These are phyloP conservation scores for Dryadomyces quercivorus DNA, from an alignment of 2,329 filamentous ascomycete genomes.

Conservation along the genomic window DNA sequence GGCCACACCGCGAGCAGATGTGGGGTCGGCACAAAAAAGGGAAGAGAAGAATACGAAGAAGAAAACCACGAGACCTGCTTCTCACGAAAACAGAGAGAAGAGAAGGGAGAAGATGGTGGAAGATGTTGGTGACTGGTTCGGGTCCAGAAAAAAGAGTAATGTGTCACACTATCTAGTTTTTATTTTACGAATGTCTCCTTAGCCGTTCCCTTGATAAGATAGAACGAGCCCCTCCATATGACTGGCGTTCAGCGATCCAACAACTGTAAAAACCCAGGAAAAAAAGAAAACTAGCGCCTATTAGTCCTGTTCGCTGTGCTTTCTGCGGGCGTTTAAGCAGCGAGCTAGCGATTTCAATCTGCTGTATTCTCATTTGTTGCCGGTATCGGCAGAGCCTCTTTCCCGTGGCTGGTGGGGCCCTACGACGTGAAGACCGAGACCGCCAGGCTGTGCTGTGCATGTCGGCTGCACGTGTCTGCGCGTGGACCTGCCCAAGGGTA, in stretches of 20 bases:
- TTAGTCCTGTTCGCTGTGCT: background rate
- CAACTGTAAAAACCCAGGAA: background rate
- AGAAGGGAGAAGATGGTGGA: background rate
- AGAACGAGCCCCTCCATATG: background rate
- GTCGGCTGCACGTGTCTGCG: no score
- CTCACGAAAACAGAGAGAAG: background rate
- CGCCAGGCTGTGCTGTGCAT: background rate
- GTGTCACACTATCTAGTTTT: background rate
- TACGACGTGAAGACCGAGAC: background rate
- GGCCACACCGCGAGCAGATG: background rate
- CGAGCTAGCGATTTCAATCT: conserved; percentile 9
- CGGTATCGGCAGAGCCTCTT: conserved; percentile 10
- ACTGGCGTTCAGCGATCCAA: background rate
- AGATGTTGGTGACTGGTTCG: background rate
- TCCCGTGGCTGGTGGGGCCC: background rate
- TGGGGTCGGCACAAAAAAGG: background rate
- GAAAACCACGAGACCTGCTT: background rate
- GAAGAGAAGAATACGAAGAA: background rate
- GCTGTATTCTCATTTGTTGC: conserved; percentile 11
- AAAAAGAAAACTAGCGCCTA: background rate
- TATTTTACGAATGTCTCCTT: background rate
- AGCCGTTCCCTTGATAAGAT: background rate
- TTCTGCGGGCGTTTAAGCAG: background rate
- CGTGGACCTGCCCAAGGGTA: no score
- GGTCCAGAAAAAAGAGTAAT: background rate